phyloP scores from a whole-genome alignment of 495 filamentous ascomycete species.

The Penicillium steckii region DNA sequence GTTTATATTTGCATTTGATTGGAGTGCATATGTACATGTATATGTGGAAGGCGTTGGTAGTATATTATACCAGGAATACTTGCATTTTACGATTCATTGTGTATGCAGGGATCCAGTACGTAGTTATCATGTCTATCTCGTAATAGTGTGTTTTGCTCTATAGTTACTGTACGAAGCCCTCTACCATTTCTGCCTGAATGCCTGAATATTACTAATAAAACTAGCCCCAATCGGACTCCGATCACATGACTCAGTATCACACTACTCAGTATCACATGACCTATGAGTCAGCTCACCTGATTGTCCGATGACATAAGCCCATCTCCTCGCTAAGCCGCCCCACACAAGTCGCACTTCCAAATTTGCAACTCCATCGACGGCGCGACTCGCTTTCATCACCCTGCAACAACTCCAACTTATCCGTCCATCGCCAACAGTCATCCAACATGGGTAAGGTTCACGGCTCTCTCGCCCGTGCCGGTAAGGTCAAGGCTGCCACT shows the following conservation, averaged over 20 bases:
- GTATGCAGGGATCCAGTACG: too few relatives aligned
- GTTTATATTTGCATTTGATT: not conserved
- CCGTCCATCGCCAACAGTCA: constrained; percentile 30
- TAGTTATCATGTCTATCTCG: too few relatives aligned
- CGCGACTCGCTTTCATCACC: constrained; percentile 27
- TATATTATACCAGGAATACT: constrained; percentile 17
- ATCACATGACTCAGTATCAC: too few relatives aligned
- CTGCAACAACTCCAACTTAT: constrained; percentile 24
- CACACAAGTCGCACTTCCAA: constrained; percentile 32
- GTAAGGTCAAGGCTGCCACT: constrained; percentile 92
- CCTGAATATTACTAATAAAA: too few relatives aligned
- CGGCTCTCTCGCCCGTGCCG: constrained; percentile 81
- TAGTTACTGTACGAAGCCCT: too few relatives aligned
- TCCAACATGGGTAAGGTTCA: constrained; percentile 39
- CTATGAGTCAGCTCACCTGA: not conserved
- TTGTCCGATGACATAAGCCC: too few relatives aligned
- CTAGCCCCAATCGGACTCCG: too few relatives aligned
- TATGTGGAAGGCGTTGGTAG: not conserved
- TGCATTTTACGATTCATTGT: too few relatives aligned
- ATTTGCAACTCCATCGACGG: constrained; percentile 29
- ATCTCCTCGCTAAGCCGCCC: constrained; percentile 30
- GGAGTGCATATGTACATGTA: not conserved
- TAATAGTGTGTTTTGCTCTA: too few relatives aligned
- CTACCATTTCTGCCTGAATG: too few relatives aligned
- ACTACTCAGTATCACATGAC: too few relatives aligned